Evolutionary conservation across 1,284 basidiomycete genomes (phyloP).

Genomic region (Anthracocystis setariae): DNA sequence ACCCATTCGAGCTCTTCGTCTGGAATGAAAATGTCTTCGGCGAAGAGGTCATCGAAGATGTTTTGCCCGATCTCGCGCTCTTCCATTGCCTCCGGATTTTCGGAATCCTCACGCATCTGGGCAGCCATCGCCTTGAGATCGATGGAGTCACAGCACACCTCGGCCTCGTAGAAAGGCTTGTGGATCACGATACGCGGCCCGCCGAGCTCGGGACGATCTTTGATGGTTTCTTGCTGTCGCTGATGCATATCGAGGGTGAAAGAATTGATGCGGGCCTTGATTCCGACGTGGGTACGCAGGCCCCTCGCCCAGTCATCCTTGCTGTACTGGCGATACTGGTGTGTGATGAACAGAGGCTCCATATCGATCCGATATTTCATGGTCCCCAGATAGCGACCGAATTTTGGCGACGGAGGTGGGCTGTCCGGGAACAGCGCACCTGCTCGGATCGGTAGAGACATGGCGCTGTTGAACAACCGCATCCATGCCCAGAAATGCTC

Average conservation of each 20-base stretch:
- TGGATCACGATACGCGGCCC: slow-evolving; percentile 71
- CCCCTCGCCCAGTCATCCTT: slow-evolving; percentile 81
- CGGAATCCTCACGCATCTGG: slow-evolving; percentile 71
- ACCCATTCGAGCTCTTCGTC: slow-evolving; percentile 73
- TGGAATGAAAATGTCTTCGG: slow-evolving; percentile 29
- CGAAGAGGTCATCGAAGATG: slow-evolving; percentile 51
- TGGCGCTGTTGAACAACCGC: slow-evolving; percentile 80
- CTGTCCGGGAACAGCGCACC: slow-evolving; percentile 81
- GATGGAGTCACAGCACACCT: slow-evolving; percentile 81
- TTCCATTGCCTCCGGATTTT: slow-evolving; percentile 45
- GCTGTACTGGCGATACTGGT: slow-evolving; percentile 84
- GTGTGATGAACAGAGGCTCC: slow-evolving; percentile 82
- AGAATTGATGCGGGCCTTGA: slow-evolving; percentile 82
- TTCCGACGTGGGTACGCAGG: slow-evolving; percentile 80
- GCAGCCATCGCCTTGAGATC: slow-evolving; percentile 83
- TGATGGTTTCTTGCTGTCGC: slow-evolving; percentile 79
- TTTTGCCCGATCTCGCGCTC: slow-evolving; percentile 59
- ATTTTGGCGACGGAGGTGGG: slow-evolving; percentile 83
- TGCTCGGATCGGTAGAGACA: slow-evolving; percentile 86
- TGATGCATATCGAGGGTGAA: slow-evolving; percentile 94
- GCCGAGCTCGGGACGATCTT: slow-evolving; percentile 67
- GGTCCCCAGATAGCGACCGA: slow-evolving; percentile 87
- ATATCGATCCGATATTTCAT: slow-evolving; percentile 90
- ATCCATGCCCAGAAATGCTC: slow-evolving; percentile 95
- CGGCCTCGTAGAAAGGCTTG: slow-evolving; percentile 92